Base-by-base conservation (phyloP, 2,329 filamentous ascomycete genomes). In the Calonectria henricotiae region DNA sequence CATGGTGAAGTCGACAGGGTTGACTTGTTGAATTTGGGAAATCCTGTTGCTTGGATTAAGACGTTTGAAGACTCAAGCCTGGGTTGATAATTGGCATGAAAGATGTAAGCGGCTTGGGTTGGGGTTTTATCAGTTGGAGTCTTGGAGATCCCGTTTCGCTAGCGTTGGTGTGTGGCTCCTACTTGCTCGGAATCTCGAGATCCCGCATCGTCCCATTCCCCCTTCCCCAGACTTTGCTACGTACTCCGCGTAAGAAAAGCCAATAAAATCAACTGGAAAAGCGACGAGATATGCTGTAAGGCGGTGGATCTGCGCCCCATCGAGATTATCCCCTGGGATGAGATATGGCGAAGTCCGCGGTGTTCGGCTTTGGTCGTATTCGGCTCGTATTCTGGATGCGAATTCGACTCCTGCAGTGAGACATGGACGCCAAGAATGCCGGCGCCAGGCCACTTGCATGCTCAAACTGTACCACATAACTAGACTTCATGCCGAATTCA, bases 201-300 rank as follows among this genome's bases (percentile, higher is more conserved):
- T 75, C 75, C 75, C 75, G 37, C 30, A 49, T 77, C 73, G 67
- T 66, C 71, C 67, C 62, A 76, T 70, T 32, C 44, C 30, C 49
- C 37, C 43, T 37, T 63, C 41, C 35, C 66, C 49, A 32, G 51
- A 58, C 23, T 23, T 39, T 39, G 51, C 51, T 32, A 58, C 25
- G 51, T 20, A 58, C 17, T 20, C 13, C 11, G 35, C 6, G 35
- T 37, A 15, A 23, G 37, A 5, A 17, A 23, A 23, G 12, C 51
- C 51, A 55, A 55, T 55, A 9, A 23, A 37, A 55, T 37, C 11
- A 23, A 25, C 35, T 39, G 9, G 68, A 67, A 5, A 39, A 35
- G 32, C 8, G 15, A 39, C 5, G 3, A 47, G 32, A 49, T 51
- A 60, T 11, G 13, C 17, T 49, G 27, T 63, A 54, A 62, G 27